Percentiles rank a stretch among this genome's conserved stretches.
phyloP scores from a whole-genome alignment of 352 stramenopile species.

The Blastocystis sp. region DNA sequence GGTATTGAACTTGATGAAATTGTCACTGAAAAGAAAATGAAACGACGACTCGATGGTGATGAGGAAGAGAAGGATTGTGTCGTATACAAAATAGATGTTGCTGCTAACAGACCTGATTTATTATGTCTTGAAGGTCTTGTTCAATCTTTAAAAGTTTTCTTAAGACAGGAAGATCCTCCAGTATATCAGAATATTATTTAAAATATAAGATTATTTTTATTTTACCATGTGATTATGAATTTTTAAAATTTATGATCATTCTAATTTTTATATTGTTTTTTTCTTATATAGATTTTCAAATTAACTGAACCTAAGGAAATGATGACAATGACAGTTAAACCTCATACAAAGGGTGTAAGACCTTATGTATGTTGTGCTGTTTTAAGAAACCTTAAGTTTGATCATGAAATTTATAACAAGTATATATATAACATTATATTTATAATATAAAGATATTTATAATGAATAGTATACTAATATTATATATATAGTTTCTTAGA shows the following conservation, averaged over 20 bases:
- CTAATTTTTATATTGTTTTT: no score
- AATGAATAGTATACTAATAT: no score
- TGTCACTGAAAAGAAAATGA: conserved; percentile 51
- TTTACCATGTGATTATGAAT: no score
- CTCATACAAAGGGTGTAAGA: conserved; percentile 45
- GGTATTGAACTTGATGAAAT: conserved; percentile 91
- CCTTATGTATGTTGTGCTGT: conserved; percentile 91
- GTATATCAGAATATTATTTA: no score
- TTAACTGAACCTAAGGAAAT: conserved; percentile 32
- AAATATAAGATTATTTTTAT: no score
- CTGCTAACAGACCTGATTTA: conserved; percentile 96
- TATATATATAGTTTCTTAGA: conserved; percentile 91
- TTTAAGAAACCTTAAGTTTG: conserved; percentile 81
- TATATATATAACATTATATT: conserved; percentile 8
- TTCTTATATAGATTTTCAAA: background rate
- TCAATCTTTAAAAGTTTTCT: conserved; percentile 79
- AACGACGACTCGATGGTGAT: conserved; percentile 45
- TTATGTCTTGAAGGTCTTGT: conserved; percentile 93
- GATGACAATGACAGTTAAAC: background rate
- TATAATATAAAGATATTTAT: no score
- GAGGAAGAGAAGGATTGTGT: conserved; percentile 54
- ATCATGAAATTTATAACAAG: conserved; percentile 74
- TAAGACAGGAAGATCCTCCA: conserved; percentile 73
- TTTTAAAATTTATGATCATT: no score
- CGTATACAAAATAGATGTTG: conserved; percentile 99